Evolutionary conservation across 805 yeast genomes (phyloP), one percentile per base, ranked within the genome.

Genomic region (Ogataea trehaloabstinens): DNA sequence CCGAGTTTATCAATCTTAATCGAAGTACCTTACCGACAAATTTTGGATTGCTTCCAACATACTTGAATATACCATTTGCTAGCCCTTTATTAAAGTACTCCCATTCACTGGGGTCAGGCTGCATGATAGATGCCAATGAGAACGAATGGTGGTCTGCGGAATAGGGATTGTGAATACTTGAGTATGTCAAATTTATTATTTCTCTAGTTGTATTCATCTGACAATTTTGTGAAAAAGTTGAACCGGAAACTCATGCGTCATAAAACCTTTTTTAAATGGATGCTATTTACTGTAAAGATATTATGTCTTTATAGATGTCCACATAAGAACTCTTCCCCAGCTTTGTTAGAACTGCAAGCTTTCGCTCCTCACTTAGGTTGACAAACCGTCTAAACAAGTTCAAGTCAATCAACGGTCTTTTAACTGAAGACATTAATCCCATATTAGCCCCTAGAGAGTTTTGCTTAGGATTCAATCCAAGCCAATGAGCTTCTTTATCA

Each of bases 381-480:
- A 77, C 66, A 51, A 78, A 85, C 32, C 67, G 57, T 42, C 66
- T 68, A 34, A 85, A 67, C 34, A 83, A 64, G 29, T 74, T 78
- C 46, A 73, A 74, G 49, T 85, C 91, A 38, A 85, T 68, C 38
- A 84, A 64, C 0, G 89, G 89, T 48, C 85, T 76, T 37, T 71
- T 64, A 12, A 74, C 70, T 22, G 64, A 66, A 12, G 65, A 57
- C 37, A 53, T 62, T 2, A 62, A 47, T 20, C 63, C 46, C n/a
- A 40, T 38, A 30, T 65, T 44, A 8, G 68, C 56, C 3, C 74
- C 74, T 22, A 76, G 59, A 28, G 86, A 63, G 50, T 82, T 82
- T 70, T 78, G 66, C 45, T 75, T 71, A 3, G 96, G 95, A 56
- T 91, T 93, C 48, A 93, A 65, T 0, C 97, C 96, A 35, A 85